phyloP scores from a whole-genome alignment of 495 filamentous ascomycete species.

The Astrothelium subdiscretum region DNA sequence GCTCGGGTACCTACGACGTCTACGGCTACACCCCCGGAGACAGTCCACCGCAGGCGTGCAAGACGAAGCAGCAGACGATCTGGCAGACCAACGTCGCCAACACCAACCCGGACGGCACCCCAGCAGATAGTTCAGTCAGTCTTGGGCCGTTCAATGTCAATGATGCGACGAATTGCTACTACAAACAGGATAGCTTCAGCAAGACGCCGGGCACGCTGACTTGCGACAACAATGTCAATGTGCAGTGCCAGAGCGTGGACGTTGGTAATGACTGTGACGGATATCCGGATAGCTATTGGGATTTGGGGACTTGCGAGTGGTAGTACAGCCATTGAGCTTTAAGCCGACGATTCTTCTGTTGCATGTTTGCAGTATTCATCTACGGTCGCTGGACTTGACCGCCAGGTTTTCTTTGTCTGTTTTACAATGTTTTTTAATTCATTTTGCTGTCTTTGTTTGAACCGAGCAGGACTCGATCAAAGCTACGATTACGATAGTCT shows the following conservation, averaged over 20 bases:
- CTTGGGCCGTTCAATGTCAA: background rate
- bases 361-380: no score
- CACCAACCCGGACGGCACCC: background rate
- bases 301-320: background rate
- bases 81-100: background rate
- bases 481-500: no score
- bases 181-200: background rate
- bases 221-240: background rate
- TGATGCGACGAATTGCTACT: background rate
- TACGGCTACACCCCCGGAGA: background rate
- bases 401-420: no score
- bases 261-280: background rate
- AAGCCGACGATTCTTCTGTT: no score
- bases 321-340: no score
- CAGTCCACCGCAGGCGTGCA: background rate
- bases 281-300: background rate
- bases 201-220: background rate
- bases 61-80: background rate
- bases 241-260: background rate
- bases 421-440: no score
- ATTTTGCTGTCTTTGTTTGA: no score
- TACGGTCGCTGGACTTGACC: no score
- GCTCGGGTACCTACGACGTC: background rate
- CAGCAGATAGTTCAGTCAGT: background rate
- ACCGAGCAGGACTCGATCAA: no score